Evolutionary conservation across 202 grass and related monocot genomes (phyloP).

Genomic region (Setaria italica): DNA sequence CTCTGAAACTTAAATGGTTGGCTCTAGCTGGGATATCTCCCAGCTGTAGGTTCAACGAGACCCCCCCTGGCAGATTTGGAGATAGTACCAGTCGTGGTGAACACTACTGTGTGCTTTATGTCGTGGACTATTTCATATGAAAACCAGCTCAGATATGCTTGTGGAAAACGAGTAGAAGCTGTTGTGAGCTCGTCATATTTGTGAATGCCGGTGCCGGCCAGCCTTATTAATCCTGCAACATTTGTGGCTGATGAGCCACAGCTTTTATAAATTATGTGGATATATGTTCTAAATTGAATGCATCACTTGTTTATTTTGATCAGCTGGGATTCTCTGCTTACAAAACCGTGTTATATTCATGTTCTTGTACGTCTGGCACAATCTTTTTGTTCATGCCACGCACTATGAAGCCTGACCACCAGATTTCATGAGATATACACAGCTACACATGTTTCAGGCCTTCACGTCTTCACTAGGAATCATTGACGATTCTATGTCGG

Average conservation of each 20-base stretch:
- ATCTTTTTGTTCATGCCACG: constrained; percentile 2
- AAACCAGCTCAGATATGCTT: background rate
- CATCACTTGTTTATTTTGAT: constrained; percentile 4
- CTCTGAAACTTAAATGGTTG: background rate
- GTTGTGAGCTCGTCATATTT: background rate
- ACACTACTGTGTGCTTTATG: constrained; percentile 27
- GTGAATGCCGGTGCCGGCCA: background rate
- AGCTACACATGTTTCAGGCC: constrained; percentile 2
- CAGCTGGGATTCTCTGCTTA: constrained; percentile 2
- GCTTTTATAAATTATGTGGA: background rate
- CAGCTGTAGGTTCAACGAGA: constrained; percentile 3
- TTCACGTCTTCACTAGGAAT: constrained; percentile 14
- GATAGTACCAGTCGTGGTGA: constrained; percentile 31
- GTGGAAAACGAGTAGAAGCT: background rate
- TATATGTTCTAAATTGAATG: background rate
- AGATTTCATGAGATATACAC: background rate
- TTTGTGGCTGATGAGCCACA: background rate
- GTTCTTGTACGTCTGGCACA: background rate
- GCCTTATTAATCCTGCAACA: background rate
- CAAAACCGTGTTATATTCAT: background rate
- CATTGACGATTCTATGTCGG: background rate
- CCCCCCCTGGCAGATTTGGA: constrained; percentile 1
- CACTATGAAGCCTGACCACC: background rate
- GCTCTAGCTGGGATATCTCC: constrained; percentile 30
- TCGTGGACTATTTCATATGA: background rate